Evolutionary conservation across 2,329 filamentous ascomycete species (phyloP).

Genomic region (Amauroascus niger): DNA sequence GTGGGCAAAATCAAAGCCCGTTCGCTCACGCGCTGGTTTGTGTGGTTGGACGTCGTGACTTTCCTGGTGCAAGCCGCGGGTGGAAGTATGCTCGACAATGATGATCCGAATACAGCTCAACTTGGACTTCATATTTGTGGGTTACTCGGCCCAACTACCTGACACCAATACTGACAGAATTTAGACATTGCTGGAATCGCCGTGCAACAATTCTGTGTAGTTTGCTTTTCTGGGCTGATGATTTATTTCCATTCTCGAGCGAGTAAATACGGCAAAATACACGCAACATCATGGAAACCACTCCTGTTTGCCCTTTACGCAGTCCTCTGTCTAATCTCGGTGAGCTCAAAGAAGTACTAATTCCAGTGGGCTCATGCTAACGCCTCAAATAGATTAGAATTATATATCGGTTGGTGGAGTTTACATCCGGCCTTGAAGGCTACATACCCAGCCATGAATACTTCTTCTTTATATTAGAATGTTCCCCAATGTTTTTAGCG

Average conservation of each 20-base stretch:
- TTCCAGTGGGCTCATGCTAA: conserved; percentile 16
- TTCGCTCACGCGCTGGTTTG: conserved; percentile 32
- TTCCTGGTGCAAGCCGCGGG: conserved; percentile 15
- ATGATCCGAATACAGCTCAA: conserved; percentile 11
- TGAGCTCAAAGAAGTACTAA: too few relatives aligned
- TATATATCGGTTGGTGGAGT: background rate
- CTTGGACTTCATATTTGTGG: conserved; percentile 17
- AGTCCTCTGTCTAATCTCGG: too few relatives aligned
- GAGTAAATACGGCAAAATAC: conserved; percentile 17
- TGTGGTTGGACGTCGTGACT: conserved; percentile 34
- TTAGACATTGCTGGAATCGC: conserved; percentile 27
- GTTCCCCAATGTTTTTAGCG: conserved; percentile 32
- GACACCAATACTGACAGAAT: too few relatives aligned
- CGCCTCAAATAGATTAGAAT: background rate
- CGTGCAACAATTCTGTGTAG: conserved; percentile 46
- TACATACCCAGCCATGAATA: conserved; percentile 30
- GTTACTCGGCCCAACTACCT: too few relatives aligned
- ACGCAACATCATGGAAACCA: conserved; percentile 20
- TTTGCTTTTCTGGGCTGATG: conserved; percentile 42
- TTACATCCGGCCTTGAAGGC: background rate
- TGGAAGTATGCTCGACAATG: conserved; percentile 18
- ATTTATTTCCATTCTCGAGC: conserved; percentile 38
- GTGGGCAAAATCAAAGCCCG: conserved; percentile 32
- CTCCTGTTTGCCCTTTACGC: too few relatives aligned
- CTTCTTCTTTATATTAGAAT: conserved; percentile 33